Base-by-base conservation (phyloP, 306 rosid genomes). In the Quercus variabilis region DNA sequence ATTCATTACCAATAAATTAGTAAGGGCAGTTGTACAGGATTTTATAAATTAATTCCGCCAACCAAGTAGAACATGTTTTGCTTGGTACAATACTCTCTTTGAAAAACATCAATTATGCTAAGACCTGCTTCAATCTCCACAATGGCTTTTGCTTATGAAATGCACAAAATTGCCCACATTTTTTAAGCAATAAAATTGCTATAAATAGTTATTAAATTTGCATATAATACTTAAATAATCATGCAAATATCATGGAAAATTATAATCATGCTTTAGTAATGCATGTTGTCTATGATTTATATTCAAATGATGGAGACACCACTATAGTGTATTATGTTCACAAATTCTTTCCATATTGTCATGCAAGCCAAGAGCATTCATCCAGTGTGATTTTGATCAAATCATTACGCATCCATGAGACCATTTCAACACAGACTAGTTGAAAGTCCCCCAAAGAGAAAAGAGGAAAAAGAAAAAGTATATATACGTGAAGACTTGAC, bases 51-150 rank as follows among this genome's bases (percentile, higher is more conserved):
- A 56, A 73, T 33, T 74, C 78, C 69, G 60, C 69, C 9, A 80
- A 77, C 35, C 67, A 79, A 68, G 69, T 15, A 5, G 38, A 71
- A 70, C 25, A 38, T 38, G 55, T n/a, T 55, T 72, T 68, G 21
- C 20, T 64, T 74, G 56, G 63, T 65, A 75, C 60, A 26, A 65
- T 63, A 73, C 55, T 62, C 81, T 58, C 69, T 18, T 55, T 20
- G 35, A 63, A 63, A 28, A 28, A 63, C 69, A 63, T 63, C 43
- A 63, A 63, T 15, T 17, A 28, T 20, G 8, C 69, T 63, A 63
- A 63, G 41, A 26, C 69, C 69, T 26, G 38, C 17, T 28, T 25
- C 17, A 33, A 9, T 15, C 41, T 59, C 10, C 20, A 63, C 52
- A 35, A 67, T 33, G 52, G 14, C 25, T 68, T 35, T 68, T 68